phyloP scores from a whole-genome alignment of 1,284 basidiomycete species.

The Microbotryum violaceum region DNA sequence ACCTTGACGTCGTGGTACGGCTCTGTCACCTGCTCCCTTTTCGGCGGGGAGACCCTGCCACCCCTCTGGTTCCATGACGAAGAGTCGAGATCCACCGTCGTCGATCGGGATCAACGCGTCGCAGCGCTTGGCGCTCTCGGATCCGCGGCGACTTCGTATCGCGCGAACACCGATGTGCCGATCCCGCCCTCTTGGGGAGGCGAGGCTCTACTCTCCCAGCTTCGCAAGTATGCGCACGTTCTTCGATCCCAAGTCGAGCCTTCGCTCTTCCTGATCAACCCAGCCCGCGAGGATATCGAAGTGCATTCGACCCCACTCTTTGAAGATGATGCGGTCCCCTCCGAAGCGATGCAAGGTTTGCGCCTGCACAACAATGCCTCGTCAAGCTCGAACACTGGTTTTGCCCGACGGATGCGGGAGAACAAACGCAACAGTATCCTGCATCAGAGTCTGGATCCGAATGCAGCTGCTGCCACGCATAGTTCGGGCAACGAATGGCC shows the following conservation, averaged over 20 bases:
- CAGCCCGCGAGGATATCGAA: slow-evolving; percentile 79
- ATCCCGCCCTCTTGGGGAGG: slow-evolving; percentile 44
- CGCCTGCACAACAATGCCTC: slow-evolving; percentile 6
- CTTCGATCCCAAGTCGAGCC: slow-evolving; percentile 70
- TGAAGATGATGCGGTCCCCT: slow-evolving; percentile 40
- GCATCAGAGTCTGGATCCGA: slow-evolving; percentile 25
- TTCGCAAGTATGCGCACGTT: slow-evolving; percentile 61
- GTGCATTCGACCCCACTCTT: slow-evolving; percentile 51
- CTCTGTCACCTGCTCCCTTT: slow-evolving; percentile 62
- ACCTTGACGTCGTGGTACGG: slow-evolving; percentile 79
- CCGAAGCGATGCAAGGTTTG: slow-evolving; percentile 17
- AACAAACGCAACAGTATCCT: slow-evolving; percentile 26
- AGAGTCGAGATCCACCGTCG: slow-evolving; percentile 62
- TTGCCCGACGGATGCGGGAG: slow-evolving; percentile 2
- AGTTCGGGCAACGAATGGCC: slow-evolving; percentile 13
- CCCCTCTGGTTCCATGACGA: slow-evolving; percentile 95
- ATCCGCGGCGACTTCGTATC: not conserved
- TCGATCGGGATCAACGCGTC: slow-evolving; percentile 33
- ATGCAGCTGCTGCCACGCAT: not conserved
- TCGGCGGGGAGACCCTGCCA: slow-evolving; percentile 54
- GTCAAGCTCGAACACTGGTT: not conserved
- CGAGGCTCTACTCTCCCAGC: slow-evolving; percentile 60
- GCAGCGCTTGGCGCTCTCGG: slow-evolving; percentile 23
- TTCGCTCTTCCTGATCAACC: slow-evolving; percentile 82
- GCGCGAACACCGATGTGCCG: slow-evolving; percentile 5